Conservation (phyloP, 768 basidiomycete genomes). For the Hericium rajendrae region DNA sequence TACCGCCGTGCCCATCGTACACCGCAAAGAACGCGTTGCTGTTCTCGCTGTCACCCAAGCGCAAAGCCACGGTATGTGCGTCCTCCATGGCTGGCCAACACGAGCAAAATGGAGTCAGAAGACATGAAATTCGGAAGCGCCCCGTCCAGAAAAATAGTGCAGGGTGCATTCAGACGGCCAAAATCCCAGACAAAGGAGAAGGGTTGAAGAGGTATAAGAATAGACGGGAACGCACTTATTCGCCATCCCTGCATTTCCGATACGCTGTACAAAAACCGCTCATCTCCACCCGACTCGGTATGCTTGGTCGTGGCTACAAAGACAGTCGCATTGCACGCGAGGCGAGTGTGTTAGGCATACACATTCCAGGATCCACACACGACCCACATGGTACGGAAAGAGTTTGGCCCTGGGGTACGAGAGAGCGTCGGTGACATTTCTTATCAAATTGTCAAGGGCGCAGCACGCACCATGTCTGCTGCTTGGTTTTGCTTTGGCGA, state of each 20-base stretch:
- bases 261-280: conserved; percentile 62
- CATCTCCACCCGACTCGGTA: conserved; percentile 64
- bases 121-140: conserved; percentile 1
- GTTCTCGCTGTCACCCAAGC: conserved; percentile 43
- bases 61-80: conserved; percentile 69
- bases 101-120: conserved; percentile 12
- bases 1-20: conserved; percentile 97
- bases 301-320: conserved; percentile 70
- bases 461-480: background rate
- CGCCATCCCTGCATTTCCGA: conserved; percentile 99
- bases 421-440: background rate
- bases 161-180: background rate
- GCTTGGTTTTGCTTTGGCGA: background rate
- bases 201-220: background rate
- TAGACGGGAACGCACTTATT: conserved; percentile 60
- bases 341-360: background rate
- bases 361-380: background rate
- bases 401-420: background rate
- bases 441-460: background rate
- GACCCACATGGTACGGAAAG: background rate
- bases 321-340: background rate
- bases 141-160: background rate
- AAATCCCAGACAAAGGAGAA: background rate
- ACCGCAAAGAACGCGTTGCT: conserved; percentile 87
- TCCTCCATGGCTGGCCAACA: conserved; percentile 86